Evolutionary conservation across 2,329 filamentous ascomycete genomes (phyloP), one percentile per base, ranked within the genome.

Genomic region (Thielaviopsis musarum): DNA sequence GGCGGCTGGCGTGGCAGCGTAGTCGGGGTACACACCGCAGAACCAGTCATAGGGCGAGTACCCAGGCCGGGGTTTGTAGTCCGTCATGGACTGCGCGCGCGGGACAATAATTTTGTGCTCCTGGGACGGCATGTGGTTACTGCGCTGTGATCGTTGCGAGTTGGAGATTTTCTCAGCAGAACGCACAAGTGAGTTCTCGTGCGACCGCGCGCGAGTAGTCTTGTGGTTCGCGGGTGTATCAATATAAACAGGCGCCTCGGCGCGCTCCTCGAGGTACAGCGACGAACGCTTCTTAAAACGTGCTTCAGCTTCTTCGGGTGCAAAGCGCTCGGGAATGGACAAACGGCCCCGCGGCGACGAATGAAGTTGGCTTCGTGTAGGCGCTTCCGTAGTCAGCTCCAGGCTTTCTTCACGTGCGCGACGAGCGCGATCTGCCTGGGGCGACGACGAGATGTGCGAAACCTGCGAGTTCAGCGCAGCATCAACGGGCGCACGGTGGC

Each of bases 21-120:
- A 74, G 21, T 69, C 67, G 4, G 75, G 74, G 62, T 81, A 81
- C 0, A 67, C 66, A 0, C 61, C 52, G 3, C 62, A 66, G 62
- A 77, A 81, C 1, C 66, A 64, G 3, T 69, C 66, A 59, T 70
- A 76, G 0, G 71, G 71, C 10, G 54, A 54, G 9, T 12, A 34
- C 9, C 59, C 59, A 5, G 54, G 48, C 26, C 28, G 58, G 3
- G 15, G 21, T 13, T n/a, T 54, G 26, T 51, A 59, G 15, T 30
- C 53, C 13, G 28, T 7, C 24, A 24, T 41, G 28, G 41, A 21
- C 13, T 24, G 6, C 3, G 13, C 19, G 9, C 30, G 48, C 17
- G 58, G 28, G 1, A 22, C 6, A 30, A 56, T 59, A 30, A 56
- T 54, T 3, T 26, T 5, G 41, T 6, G 52, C 2, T 13, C 12